Evolutionary conservation across 805 yeast species (phyloP), one percentile per base, ranked within the genome.

Genomic region (Kuraishia hungarica): DNA sequence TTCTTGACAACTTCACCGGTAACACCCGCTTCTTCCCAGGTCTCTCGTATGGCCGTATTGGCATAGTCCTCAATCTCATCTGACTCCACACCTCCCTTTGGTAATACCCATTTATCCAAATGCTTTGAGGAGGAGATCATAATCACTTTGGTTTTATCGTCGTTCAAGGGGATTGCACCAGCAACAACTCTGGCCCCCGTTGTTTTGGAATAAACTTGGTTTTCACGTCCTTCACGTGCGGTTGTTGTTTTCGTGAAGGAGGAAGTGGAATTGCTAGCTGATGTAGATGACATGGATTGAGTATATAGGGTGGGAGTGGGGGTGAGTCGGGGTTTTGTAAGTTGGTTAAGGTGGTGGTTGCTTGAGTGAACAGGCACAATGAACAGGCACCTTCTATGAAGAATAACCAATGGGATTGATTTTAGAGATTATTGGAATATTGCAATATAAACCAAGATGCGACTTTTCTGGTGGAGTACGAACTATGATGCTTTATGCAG

Each of bases 21-120:
- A 23, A 88, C 88, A 0, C 99, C 99, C 0, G 96, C 94, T 71
- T 94, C 99, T 68, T 94, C 99, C 99, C 99, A 94, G 0, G 96
- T 89, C 66, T 94, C 99, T 57, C 99, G 76, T 19, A 78, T 73
- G 0, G 97, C 97, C 4, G 88, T 72, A 2, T 71, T 54, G 17
- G 64, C 58, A 58, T 63, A 72, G 60, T 74, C 68, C 21, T 64
- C 78, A 2, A 72, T 69, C 68, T 89, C 99, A 68, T 94, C 99
- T 28, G 67, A 66, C 69, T 94, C 99, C 47, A 92, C 84, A 1
- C 99, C 99, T 39, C 99, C 99, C 67, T 94, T 94, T 3, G 99
- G 99, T 2, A 94, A 69, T 7, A 94, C 89, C 96, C 97, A 93
- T 61, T 77, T 77, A 56, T 82, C 80, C 48, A 76, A 77, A 59